phyloP scores from a whole-genome alignment of 768 basidiomycete species.

The Boletus sp. region DNA sequence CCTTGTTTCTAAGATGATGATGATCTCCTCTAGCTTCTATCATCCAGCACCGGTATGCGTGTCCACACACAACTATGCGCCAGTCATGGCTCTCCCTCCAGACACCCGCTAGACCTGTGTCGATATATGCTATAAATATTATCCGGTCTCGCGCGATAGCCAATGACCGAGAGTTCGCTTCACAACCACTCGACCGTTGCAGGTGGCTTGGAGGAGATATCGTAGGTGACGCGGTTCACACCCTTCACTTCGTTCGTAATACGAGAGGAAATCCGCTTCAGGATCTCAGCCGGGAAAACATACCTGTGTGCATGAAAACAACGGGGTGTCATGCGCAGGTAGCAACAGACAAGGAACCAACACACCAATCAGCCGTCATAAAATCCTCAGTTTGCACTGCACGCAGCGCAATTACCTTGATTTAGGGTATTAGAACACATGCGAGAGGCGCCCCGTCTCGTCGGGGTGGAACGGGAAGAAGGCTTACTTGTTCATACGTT shows the following conservation, averaged over 20 bases:
- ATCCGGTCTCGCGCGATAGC: background rate
- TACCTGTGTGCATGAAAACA: constrained; percentile 53
- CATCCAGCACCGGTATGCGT: too few species aligned
- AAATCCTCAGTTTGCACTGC: constrained; percentile 99
- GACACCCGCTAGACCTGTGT: too few species aligned
- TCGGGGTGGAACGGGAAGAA: background rate
- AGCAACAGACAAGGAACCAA: background rate
- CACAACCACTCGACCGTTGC: constrained; percentile 56
- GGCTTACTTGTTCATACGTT: constrained; percentile 86
- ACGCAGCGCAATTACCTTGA: constrained; percentile 85
- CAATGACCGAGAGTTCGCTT: background rate
- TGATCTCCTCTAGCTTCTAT: too few species aligned
- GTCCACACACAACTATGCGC: too few species aligned
- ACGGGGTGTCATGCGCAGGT: constrained; percentile 11
- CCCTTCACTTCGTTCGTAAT: constrained; percentile 98
- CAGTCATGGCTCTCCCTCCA: too few species aligned
- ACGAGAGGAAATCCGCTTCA: constrained; percentile 89
- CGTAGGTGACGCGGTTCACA: constrained; percentile 94
- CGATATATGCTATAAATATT: background rate
- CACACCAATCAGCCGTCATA: constrained; percentile 98
- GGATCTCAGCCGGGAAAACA: constrained; percentile 88
- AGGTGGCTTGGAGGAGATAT: constrained; percentile 97
- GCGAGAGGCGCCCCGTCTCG: background rate
- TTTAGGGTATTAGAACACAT: constrained; percentile 1
- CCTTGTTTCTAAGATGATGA: too few species aligned